These are phyloP conservation scores for Trichothecium roseum DNA, from an alignment of 2,329 filamentous ascomycete species.

Conservation along the genomic window DNA sequence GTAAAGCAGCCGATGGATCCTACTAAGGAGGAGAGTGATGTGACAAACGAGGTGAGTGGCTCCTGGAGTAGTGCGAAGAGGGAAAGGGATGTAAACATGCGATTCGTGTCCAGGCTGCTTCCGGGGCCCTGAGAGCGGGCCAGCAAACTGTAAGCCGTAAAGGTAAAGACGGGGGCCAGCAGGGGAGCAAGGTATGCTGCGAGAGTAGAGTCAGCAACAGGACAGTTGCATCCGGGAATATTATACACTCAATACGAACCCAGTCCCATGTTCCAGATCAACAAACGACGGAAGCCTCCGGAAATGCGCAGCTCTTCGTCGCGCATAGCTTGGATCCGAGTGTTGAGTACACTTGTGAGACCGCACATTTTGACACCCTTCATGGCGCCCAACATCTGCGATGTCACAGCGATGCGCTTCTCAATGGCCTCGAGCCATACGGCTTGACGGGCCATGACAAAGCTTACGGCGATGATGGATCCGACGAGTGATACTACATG, in stretches of 20 bases:
- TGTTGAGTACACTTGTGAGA: slow-evolving; percentile 9
- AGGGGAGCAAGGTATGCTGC: slow-evolving; percentile 6
- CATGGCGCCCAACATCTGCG: slow-evolving; percentile 16
- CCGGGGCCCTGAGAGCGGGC: slow-evolving; percentile 6
- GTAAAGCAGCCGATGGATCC: slow-evolving; percentile 13
- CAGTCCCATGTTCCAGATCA: slow-evolving; percentile 11
- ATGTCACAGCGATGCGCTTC: slow-evolving; percentile 14
- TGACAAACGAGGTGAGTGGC: slow-evolving; percentile 11
- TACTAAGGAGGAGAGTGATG: slow-evolving; percentile 10
- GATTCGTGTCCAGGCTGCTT: slow-evolving; percentile 5
- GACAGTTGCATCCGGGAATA: slow-evolving; percentile 1
- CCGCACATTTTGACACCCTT: slow-evolving; percentile 23
- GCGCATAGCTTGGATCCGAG: slow-evolving; percentile 8
- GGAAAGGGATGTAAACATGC: slow-evolving; percentile 13
- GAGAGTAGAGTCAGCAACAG: not conserved
- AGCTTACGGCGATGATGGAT: slow-evolving; percentile 13
- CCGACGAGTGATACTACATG: slow-evolving; percentile 11
- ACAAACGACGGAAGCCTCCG: slow-evolving; percentile 10
- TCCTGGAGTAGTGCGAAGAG: slow-evolving; percentile 12
- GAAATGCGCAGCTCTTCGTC: slow-evolving; percentile 11
- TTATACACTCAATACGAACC: slow-evolving; percentile 3
- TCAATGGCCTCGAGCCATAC: slow-evolving; percentile 18
- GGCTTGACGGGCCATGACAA: slow-evolving; percentile 14
- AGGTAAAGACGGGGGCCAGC: slow-evolving; percentile 7
- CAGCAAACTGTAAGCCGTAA: slow-evolving; percentile 1